Conservation (phyloP, 108 stramenopile genomes). For the Aurantiochytrium sp. region DNA sequence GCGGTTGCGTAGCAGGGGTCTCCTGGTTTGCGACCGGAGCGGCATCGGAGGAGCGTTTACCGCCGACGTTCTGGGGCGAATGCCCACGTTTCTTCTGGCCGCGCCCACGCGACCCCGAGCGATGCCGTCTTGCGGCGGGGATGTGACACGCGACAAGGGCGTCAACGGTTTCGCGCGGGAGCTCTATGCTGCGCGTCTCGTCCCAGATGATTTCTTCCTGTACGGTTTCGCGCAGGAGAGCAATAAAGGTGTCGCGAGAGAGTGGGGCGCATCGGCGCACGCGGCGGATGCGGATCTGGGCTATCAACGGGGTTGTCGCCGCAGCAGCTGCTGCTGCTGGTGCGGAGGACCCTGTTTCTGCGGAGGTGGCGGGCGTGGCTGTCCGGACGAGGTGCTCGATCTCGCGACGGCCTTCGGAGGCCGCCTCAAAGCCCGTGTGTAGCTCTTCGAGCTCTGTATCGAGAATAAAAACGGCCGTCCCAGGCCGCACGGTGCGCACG, state of each 20-base stretch:
- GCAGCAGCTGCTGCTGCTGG: not conserved
- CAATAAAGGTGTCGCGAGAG: not conserved
- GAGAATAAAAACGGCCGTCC: slow-evolving; percentile 8
- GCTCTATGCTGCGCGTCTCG: not conserved
- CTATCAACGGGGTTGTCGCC: not conserved
- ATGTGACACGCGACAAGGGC: not conserved
- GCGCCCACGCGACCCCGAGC: not conserved
- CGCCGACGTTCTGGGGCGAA: too few species aligned
- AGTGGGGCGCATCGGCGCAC: not conserved
- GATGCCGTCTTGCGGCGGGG: not conserved
- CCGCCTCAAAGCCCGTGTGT: not conserved
- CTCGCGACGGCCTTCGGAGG: slow-evolving; percentile 2
- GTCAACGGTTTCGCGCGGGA: not conserved
- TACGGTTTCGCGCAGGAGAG: not conserved
- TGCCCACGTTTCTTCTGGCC: not conserved
- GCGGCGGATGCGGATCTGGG: slow-evolving; percentile 1
- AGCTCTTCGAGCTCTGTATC: not conserved
- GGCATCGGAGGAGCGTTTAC: too few species aligned
- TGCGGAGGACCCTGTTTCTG: too few species aligned
- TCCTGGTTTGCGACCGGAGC: too few species aligned
- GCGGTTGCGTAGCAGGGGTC: too few species aligned
- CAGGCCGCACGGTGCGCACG: not conserved
- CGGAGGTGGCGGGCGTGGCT: too few species aligned
- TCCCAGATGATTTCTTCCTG: not conserved
- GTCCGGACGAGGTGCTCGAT: not conserved